Conservation (phyloP, 176 grass and related monocot species). For the Pontederia paniculata region DNA sequence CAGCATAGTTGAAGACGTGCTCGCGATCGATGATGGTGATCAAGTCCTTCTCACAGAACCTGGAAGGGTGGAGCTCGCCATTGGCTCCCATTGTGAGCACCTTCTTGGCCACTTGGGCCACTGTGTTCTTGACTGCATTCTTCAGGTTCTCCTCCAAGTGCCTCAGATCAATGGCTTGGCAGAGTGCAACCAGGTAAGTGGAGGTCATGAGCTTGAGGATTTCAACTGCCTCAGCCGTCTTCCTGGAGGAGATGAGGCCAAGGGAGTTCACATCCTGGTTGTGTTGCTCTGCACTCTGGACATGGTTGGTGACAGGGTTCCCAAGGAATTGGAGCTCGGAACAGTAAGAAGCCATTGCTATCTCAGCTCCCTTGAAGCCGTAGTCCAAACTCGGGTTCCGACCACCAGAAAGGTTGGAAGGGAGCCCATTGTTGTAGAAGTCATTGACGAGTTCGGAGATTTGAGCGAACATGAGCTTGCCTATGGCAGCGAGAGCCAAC, state of each 20-base stretch:
- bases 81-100: not conserved
- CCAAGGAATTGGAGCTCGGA: constrained; percentile 2
- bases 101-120: constrained; percentile 6
- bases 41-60: constrained; percentile 2
- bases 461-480: constrained; percentile 6
- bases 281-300: constrained; percentile 9
- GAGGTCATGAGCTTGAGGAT: constrained; percentile 9
- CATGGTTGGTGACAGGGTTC: constrained; percentile 6
- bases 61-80: not conserved
- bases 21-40: constrained; percentile 4
- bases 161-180: constrained; percentile 7
- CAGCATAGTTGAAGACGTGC: constrained; percentile 2
- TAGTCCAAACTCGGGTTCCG: constrained; percentile 6
- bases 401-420: constrained; percentile 1
- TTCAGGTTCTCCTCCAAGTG: constrained; percentile 12
- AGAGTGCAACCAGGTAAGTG: constrained; percentile 5
- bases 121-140: constrained; percentile 6
- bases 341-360: constrained; percentile 3
- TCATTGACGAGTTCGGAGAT: constrained; percentile 7
- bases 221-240: constrained; percentile 5
- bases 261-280: constrained; percentile 9
- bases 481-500: not conserved
- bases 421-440: constrained; percentile 4
- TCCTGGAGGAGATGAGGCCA: constrained; percentile 1
- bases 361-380: constrained; percentile 6